Base-by-base conservation (phyloP, 371 early-diverging fungal species). In the Mucor irregularis region DNA sequence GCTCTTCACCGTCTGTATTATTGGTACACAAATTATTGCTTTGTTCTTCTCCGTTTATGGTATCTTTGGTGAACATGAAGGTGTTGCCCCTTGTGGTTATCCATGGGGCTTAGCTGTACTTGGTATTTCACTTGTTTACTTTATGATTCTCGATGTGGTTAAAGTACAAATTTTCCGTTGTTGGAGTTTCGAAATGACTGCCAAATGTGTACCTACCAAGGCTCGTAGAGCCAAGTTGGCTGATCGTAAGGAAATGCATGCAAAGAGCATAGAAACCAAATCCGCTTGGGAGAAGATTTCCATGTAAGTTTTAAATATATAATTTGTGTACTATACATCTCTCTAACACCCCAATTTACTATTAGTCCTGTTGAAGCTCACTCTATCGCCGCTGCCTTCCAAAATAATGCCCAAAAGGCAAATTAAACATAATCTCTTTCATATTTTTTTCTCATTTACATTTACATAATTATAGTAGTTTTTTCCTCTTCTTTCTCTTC, bases 21-120 rank as follows among this genome's bases (percentile, higher is more conserved):
- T 90, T 56, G 94, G 90, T 29, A 96, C 95, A 7, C 96, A 96
- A 75, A 80, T 95, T 42, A 78, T 96, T 78, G 96, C 96, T 48
- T 80, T 91, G 71, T 71, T 95, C 61, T 89, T 95, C 62, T 89
- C 93, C 30, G 84, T 92, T 46, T 89, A 87, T 69, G 95, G 95
- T 49, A 72, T 86, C 14, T 73, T 74, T 63, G 74, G 78, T 46
- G 66, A 67, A 30, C 55, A 55, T 1, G 69, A 74, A 48, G 74
- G 68, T 58, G 65, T 80, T 55, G 78, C 75, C 64, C 64, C 85
- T 70, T 60, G 81, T 73, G 77, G 87, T 47, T 66, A 70, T 56
- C 64, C 73, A 53, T 73, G 81, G 84, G 89, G 89, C 13, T 48
- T 84, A 6, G 65, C 81, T 13, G 82, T 90, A n/a, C 73, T 88